phyloP scores from a whole-genome alignment of 2,329 filamentous ascomycete species.

The Exophiala viscosa region DNA sequence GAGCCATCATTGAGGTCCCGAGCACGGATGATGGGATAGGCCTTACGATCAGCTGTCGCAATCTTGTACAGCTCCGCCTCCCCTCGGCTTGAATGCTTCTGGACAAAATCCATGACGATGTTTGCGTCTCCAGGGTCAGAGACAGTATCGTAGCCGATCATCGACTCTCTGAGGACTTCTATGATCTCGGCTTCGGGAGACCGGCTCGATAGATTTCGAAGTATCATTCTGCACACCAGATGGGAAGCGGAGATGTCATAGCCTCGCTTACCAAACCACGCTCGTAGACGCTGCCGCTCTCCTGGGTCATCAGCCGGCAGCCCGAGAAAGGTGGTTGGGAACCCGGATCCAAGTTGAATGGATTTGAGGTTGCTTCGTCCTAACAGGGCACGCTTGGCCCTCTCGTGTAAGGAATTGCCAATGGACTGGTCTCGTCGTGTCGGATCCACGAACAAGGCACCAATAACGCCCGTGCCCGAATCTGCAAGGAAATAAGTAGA shows the following conservation, averaged over 20 bases:
- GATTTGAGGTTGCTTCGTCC: constrained; percentile 69
- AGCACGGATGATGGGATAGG: not conserved
- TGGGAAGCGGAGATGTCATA: constrained; percentile 64
- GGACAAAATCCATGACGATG: constrained; percentile 27
- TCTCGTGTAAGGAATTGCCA: constrained; percentile 79
- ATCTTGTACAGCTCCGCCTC: not conserved
- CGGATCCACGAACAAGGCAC: constrained; percentile 81
- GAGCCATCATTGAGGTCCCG: not conserved
- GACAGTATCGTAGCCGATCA: not conserved
- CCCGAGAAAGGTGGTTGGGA: constrained; percentile 79
- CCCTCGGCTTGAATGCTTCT: not conserved
- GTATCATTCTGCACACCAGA: not conserved
- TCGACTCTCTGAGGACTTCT: not conserved
- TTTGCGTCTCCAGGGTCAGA: not conserved
- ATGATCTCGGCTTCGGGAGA: not conserved
- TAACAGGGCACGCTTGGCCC: constrained; percentile 70
- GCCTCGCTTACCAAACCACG: constrained; percentile 81
- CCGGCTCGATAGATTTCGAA: not conserved
- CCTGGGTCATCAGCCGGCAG: constrained; percentile 64
- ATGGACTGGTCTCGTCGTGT: constrained; percentile 81
- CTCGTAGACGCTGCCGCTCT: constrained; percentile 57
- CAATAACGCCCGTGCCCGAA: constrained; percentile 70
- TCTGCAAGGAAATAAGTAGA: constrained; percentile 75
- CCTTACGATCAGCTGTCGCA: not conserved
- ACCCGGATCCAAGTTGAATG: constrained; percentile 68